phyloP scores from a whole-genome alignment of 257 asterid species.

The Capsicum pubescens region DNA sequence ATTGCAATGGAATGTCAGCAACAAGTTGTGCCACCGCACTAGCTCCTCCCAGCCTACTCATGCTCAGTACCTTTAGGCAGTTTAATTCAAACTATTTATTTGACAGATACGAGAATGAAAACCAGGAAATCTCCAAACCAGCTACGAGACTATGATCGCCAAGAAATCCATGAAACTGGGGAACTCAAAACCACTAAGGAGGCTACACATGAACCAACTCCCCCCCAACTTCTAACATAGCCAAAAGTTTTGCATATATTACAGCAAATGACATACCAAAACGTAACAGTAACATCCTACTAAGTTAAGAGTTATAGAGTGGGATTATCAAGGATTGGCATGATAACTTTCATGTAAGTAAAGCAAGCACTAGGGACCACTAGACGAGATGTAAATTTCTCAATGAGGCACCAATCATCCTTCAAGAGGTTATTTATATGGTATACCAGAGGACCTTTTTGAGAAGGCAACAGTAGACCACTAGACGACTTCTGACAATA shows the following conservation, averaged over 20 bases:
- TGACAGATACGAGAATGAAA: background rate
- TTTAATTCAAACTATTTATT: background rate
- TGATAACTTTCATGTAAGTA: background rate
- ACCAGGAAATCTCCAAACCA: background rate
- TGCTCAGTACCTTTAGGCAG: conserved; percentile 69
- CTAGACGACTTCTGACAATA: background rate
- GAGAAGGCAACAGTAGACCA: background rate
- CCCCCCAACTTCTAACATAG: background rate
- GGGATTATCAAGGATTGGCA: background rate
- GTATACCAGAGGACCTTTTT: background rate
- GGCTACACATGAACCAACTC: background rate
- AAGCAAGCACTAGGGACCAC: background rate
- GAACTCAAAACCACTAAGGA: background rate
- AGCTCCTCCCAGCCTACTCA: conserved; percentile 92
- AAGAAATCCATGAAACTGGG: background rate
- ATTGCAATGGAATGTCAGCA: conserved; percentile 73
- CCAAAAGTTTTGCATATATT: background rate
- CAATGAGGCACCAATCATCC: background rate
- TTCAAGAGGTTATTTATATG: background rate
- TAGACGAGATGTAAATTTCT: background rate
- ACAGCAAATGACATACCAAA: background rate
- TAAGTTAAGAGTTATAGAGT: background rate
- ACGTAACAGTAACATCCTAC: background rate
- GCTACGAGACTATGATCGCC: background rate
- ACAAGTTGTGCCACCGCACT: conserved; percentile 92